Base-by-base conservation (phyloP, 2,329 filamentous ascomycete species). In the Chaetomium sp. region DNA sequence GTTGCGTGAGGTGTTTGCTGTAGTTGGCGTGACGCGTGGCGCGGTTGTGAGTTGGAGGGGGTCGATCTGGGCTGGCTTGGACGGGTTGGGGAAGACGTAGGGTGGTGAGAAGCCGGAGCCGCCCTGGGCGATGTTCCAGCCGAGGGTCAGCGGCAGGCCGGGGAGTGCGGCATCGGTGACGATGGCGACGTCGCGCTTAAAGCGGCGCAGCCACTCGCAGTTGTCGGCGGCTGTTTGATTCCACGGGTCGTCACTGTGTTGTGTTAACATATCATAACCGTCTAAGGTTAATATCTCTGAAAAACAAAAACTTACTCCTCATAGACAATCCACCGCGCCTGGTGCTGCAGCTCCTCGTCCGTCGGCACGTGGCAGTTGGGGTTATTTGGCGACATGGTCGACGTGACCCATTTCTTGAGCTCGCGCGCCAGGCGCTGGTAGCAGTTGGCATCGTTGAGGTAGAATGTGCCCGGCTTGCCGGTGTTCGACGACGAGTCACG, bases 221-320 rank as follows among this genome's bases (percentile, higher is more conserved):
- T 85, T 85, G 63, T 85, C 82, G 35, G 81, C 81, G 0, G 80
- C 79, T 0, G 82, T 85, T 61, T 82, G 78, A 65, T 85, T 85
- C 79, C 81, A 84, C 2, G 80, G 79, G 62, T 85, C 82, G 55
- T 85, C 82, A 55, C 79, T 82, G 45, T 1, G 14, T 11, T 4
- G 37, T 33, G 43, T 54, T 54, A 55, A 38, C 67, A 59, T 70
- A 62, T 49, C 38, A 27, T 38, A 6, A 33, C 32, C 8, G 27
- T 34, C 43, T 9, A 38, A 27, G 45, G 12, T 36, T 6, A 27
- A 9, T 43, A 6, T 27, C 19, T 27, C 37, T 27, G 7, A 12
- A 2, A 6, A 6, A 38, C 27, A 40, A 11, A 5, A 12, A 73
- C 79, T 69, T 68, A 83, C 76, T 83, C 80, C 54, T 85, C 80